Evolutionary conservation across 2,329 filamentous ascomycete species (phyloP).

Genomic region (Escovopsis sp.): DNA sequence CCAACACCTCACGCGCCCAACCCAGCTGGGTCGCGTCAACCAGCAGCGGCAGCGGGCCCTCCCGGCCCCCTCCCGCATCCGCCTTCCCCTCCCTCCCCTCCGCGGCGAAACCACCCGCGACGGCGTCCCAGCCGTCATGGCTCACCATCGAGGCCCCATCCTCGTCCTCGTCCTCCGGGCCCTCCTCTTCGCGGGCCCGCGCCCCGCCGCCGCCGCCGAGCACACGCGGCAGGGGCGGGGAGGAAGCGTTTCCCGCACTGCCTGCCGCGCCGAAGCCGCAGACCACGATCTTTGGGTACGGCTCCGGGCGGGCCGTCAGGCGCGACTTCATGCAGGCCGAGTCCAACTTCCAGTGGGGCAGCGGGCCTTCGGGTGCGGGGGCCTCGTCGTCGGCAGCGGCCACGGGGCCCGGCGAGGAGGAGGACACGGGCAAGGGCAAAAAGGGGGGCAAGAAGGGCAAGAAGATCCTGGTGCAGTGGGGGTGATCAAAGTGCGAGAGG

Average conservation of each 20-base stretch:
- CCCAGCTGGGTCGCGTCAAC: constrained; percentile 12
- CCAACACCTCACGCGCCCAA: constrained; percentile 8
- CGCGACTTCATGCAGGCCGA: constrained; percentile 34
- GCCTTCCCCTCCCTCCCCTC: constrained; percentile 31
- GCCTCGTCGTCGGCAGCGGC: constrained; percentile 10
- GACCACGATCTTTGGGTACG: constrained; percentile 49
- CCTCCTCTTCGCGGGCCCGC: constrained; percentile 2
- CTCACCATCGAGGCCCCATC: constrained; percentile 14
- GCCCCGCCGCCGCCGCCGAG: constrained; percentile 11
- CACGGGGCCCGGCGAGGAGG: constrained; percentile 15
- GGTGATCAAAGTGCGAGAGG: constrained; percentile 19
- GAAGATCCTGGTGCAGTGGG: constrained; percentile 46
- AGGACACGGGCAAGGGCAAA: constrained; percentile 28
- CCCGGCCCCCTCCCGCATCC: constrained; percentile 13
- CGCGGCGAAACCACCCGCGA: constrained; percentile 9
- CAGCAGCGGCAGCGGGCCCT: constrained; percentile 1
- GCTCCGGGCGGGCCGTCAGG: constrained; percentile 35
- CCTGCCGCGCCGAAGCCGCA: constrained; percentile 59
- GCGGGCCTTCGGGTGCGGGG: constrained; percentile 5
- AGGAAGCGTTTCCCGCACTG: constrained; percentile 68
- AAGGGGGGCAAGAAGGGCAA: constrained; percentile 49
- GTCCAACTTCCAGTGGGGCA: constrained; percentile 38
- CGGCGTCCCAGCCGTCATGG: constrained; percentile 18
- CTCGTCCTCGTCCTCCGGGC: constrained; percentile 25
- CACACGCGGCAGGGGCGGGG: constrained; percentile 15